Evolutionary conservation across 768 basidiomycete genomes (phyloP), one percentile per base, ranked within the genome.

Genomic region (Collybia sp.): DNA sequence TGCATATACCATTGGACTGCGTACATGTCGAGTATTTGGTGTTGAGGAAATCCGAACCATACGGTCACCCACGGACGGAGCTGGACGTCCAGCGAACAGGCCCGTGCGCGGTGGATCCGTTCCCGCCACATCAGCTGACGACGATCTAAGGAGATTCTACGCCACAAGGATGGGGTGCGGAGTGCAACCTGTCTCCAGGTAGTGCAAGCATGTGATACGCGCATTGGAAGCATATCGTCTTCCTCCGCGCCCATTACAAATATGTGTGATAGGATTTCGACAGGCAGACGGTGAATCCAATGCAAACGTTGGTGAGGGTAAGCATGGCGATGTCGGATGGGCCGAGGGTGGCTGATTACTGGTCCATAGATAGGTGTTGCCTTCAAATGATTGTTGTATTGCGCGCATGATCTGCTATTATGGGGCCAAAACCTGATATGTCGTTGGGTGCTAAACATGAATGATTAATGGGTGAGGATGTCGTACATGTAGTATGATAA

Each of bases 171-270:
- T 13, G 79, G 83, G 5, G 82, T 80, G 40, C 71, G 75, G 20
- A 85, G 66, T 12, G 81, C 75, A 20, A 85, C 67, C 31, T 73
- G 63, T 36, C 85, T 71, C 84, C 86, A 89, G 30, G 64, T 58
- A 38, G 73, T 68, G 60, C 83, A 88, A 45, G 86, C 82, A 52
- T 86, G 85, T 6, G 86, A 87, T 41, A 85, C 70, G 37, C 66
- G 63, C 49, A 87, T 53, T 16, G 85, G 80, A 31, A 86, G 71
- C 66, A 75, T 73, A 42, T 63, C 56, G 58, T 81, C 76, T 41
- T 76, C 73, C 47, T 79, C 64, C 11, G 81, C 70, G 12, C 79
- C 85, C 12, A 82, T 63, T 17, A 77, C 57, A 58, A 89, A 87
- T 41, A 88, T 74, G 48, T 78, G 73, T 32, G 79, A 67, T 33